Percentiles rank a stretch among this genome's conserved stretches.
phyloP scores from a whole-genome alignment of 345 rosid species.

The Xanthoceras sorbifolium region DNA sequence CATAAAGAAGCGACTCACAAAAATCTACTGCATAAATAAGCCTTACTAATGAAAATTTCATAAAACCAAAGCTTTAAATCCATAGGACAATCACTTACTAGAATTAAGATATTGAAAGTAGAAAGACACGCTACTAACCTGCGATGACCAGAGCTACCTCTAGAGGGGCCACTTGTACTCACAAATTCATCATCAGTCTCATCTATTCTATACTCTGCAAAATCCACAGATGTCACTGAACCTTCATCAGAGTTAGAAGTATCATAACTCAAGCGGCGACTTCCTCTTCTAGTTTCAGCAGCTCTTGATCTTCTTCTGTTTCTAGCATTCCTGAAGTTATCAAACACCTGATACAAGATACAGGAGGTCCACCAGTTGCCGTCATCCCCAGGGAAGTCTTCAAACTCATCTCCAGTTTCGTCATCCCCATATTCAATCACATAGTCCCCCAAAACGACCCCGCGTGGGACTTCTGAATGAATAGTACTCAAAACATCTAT shows the following conservation, averaged over 20 bases:
- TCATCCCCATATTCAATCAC: slow-evolving; percentile 95
- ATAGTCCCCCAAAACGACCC: slow-evolving; percentile 95
- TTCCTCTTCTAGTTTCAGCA: slow-evolving; percentile 73
- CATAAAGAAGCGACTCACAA: no score
- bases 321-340: slow-evolving; percentile 84
- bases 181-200: slow-evolving; percentile 82
- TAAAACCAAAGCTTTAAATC: slow-evolving; percentile 1
- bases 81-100: not conserved
- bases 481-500: slow-evolving; percentile 94
- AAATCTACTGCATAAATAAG: not conserved
- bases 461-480: slow-evolving; percentile 94
- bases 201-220: slow-evolving; percentile 77
- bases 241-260: slow-evolving; percentile 88
- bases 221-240: slow-evolving; percentile 82
- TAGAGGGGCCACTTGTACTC: slow-evolving; percentile 49
- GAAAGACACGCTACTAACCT: slow-evolving; percentile 53
- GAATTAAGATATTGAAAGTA: not conserved
- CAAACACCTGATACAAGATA: slow-evolving; percentile 82
- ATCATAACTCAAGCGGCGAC: slow-evolving; percentile 61
- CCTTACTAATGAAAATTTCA: not conserved
- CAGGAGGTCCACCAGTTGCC: slow-evolving; percentile 98
- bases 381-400: slow-evolving; percentile 73
- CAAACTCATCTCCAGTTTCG: slow-evolving; percentile 85
- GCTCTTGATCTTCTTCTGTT: slow-evolving; percentile 83
- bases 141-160: slow-evolving; percentile 66